These are phyloP conservation scores for Lupinus albus DNA, from an alignment of 306 rosid genomes.

Conservation along the genomic window DNA sequence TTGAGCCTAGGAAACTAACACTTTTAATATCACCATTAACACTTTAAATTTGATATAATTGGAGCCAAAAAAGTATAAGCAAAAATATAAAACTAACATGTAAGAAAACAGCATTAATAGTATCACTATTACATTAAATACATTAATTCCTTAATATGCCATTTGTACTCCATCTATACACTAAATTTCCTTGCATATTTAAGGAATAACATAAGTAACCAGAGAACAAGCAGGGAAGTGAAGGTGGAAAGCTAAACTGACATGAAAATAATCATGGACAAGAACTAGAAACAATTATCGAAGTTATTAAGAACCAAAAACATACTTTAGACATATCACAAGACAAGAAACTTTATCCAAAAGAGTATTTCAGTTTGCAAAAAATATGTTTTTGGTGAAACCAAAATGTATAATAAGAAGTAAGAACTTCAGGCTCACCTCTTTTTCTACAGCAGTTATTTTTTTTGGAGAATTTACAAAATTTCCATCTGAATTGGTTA, in stretches of 20 bases:
- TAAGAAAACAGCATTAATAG: not conserved
- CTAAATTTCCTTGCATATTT: conserved; percentile 5
- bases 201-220: not conserved
- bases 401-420: not conserved
- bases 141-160: not conserved
- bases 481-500: conserved; percentile 39
- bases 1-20: conserved; percentile 2
- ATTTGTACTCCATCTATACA: not conserved
- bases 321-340: not conserved
- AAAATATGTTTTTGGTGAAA: conserved; percentile 28
- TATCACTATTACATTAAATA: not conserved
- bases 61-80: not conserved
- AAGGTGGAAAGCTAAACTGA: not conserved
- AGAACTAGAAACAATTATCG: not conserved
- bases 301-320: conserved; percentile 4
- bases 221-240: conserved; percentile 18
- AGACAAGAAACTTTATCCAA: not conserved
- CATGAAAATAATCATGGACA: not conserved
- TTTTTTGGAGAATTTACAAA: conserved; percentile 40
- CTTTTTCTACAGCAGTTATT: conserved; percentile 43
- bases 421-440: conserved; percentile 45
- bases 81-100: not conserved
- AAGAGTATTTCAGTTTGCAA: conserved; percentile 11
- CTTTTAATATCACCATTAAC: not conserved
- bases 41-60: not conserved